Base-by-base conservation (phyloP, 306 rosid species). In the Inga laurina region DNA sequence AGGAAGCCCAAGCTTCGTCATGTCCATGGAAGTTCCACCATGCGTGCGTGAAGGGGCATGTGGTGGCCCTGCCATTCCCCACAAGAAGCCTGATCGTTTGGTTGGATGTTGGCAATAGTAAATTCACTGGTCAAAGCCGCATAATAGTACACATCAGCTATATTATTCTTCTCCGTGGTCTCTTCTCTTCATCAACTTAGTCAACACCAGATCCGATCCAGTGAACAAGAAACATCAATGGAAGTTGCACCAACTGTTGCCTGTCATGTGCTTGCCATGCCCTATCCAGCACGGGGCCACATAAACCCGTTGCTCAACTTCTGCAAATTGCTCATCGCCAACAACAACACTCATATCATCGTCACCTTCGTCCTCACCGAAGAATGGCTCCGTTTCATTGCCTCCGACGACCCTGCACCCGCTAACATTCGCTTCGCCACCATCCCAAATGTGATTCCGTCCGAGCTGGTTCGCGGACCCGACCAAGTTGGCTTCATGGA, bases 291-390 rank as follows among this genome's bases (percentile, higher is more conserved):
- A 0, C 54, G 79, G 1, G 89, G 95, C 34, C 93, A 90, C 84
- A 76, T 91, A 61, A 88, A 91, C 75, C 80, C 95, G 43, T 59
- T 89, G 87, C 78, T 88, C 80, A 86, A 78, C 84, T 69, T 91
- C 57, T 85, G 85, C 86, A 91, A 85, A 8, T 24, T 84, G 12
- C 76, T 88, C 3, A 7, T 87, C 0, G 37, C 85, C 4, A 64
- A 32, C 0, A 77, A 22, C 0, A 77, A 22, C 5, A 11, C 68
- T 2, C 27, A 79, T 57, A 79, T 87, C 45, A 85, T 76, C 21
- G 72, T 91, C 59, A 90, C 93, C 57, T 80, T 87, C 11, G 89
- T 88, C 27, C 66, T 88, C 83, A 88, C 93, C 2, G 69, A 90
- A 16, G 88, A 88, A 34, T 91, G 91, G 92, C 56, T 72, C 10